Base-by-base conservation (phyloP, 140 eudicot genomes). In the Stevia rebaudiana region DNA sequence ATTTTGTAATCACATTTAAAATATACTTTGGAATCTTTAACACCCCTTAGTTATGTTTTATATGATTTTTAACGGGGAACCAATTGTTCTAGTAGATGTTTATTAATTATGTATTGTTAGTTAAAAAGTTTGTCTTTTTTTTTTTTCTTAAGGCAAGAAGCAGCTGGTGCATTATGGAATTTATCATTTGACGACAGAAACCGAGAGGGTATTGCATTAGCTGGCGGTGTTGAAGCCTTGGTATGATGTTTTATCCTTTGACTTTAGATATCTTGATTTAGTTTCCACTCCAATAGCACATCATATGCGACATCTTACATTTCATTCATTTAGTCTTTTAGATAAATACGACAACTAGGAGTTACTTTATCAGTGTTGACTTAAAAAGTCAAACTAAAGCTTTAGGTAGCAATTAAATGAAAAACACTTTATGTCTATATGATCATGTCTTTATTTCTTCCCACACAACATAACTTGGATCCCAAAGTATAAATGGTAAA, bases 151-250 rank as follows among this genome's bases (percentile, higher is more conserved):
- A 94, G 99, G 81, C 97, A 94, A 82, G 99, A 88, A 72, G 97
- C 99, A 72, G 99, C 99, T 46, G 97, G 99, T 43, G 99, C 99
- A 40, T 76, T 94, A 69, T 94, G 99, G 99, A 94, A 94, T 73
- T 64, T 94, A 64, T 88, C 99, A 66, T 94, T 94, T 63, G 99
- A 94, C 53, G 99, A 94, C 64, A 80, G 97, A 69, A 94, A 94
- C 72, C 82, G 99, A 61, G 99, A 94, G 84, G 94, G 94, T 53
- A 88, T 94, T 78, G 96, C 97, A n/a, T 75, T 76, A 33, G 95
- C 94, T 39, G 94, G 97, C 24, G 99, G 99, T 25, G 97, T 94
- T 53, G 97, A 94, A 82, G 97, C 99, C 67, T 78, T 94, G 97
- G 99, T 94, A 82, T 66, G 91, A 24, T 13, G n/a, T 51, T 70